phyloP scores from a whole-genome alignment of 768 basidiomycete genomes.

The Roridomyces roridus region DNA sequence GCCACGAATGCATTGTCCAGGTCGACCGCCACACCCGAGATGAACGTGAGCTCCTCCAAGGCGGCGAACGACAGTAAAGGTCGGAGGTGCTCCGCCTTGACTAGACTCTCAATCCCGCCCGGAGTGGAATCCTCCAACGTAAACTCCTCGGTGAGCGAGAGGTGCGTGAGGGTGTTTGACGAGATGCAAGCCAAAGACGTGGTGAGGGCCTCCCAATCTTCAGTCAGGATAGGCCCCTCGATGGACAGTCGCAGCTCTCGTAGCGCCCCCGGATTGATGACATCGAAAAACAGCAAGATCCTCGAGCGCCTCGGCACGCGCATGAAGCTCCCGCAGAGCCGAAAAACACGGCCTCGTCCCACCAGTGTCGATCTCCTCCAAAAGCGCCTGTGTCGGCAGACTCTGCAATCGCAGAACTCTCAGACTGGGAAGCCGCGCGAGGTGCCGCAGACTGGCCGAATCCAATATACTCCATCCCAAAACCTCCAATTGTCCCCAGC shows the following conservation, averaged over 20 bases:
- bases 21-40: background rate
- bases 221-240: background rate
- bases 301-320: background rate
- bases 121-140: too few relatives aligned
- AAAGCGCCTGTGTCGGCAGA: background rate
- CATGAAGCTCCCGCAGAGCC: constrained; percentile 4
- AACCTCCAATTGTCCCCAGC: constrained; percentile 4
- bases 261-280: constrained; percentile 5
- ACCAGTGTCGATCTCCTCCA: background rate
- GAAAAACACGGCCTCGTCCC: background rate
- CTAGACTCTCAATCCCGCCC: background rate
- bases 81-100: background rate
- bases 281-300: background rate
- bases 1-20: constrained; percentile 1
- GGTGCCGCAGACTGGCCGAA: constrained; percentile 2
- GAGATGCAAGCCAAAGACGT: background rate
- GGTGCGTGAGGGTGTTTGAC: background rate
- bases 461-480: background rate
- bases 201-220: background rate
- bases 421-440: constrained; percentile 9
- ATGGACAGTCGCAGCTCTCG: background rate
- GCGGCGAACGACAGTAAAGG: constrained; percentile 2
- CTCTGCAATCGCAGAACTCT: background rate
- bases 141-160: too few relatives aligned
- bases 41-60: background rate